Evolutionary conservation across 2,329 filamentous ascomycete genomes (phyloP).

Genomic region (Pseudopyrenochaeta lycopersici): DNA sequence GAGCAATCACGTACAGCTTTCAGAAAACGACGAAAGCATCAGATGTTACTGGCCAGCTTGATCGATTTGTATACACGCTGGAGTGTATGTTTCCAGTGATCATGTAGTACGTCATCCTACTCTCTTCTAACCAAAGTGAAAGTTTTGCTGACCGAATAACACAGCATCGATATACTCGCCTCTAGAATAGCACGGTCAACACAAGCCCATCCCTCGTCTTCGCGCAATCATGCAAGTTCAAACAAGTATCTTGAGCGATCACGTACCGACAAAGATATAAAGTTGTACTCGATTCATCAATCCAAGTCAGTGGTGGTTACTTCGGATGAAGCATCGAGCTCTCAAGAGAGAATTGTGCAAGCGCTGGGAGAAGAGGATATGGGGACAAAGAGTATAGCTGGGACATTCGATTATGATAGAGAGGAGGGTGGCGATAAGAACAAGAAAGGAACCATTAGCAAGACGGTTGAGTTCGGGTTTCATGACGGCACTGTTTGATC

Average conservation of each 20-base stretch:
- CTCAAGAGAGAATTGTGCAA: constrained; percentile 1
- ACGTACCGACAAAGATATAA: background rate
- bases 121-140: too few species aligned
- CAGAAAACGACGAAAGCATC: constrained; percentile 1
- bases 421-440: background rate
- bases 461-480: too few species aligned
- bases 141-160: background rate
- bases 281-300: constrained; percentile 1
- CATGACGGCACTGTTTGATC: too few species aligned
- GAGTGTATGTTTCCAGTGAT: constrained; percentile 4
- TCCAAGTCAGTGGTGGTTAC: background rate
- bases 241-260: background rate
- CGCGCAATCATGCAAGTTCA: background rate
- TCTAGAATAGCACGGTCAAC: background rate
- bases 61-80: constrained; percentile 3
- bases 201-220: background rate
- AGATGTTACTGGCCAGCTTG: constrained; percentile 1
- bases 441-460: too few species aligned
- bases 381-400: constrained; percentile 3
- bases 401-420: background rate
- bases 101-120: background rate
- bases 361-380: background rate
- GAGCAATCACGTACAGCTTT: constrained; percentile 7
- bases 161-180: constrained; percentile 3
- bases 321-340: background rate